Conservation (phyloP, 768 basidiomycete genomes). For the Mycena latifolia region DNA sequence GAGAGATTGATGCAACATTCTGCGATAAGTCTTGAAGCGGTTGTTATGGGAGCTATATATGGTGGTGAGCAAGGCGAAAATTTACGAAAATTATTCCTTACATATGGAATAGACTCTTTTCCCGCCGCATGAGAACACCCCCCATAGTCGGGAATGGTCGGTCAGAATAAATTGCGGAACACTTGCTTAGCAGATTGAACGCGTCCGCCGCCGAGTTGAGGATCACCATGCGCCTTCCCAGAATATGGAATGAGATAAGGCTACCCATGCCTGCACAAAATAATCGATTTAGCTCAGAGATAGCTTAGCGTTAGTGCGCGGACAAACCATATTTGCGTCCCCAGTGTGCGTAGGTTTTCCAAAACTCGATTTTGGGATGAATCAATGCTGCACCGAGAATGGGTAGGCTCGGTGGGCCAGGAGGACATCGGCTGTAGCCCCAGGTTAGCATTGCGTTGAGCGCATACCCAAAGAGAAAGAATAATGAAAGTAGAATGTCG, state of each 20-base stretch:
- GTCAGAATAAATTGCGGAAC: conserved; percentile 34
- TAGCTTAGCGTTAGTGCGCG: not conserved
- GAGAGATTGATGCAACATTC: conserved; percentile 27
- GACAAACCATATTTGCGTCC: conserved; percentile 47
- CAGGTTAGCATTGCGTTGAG: no score
- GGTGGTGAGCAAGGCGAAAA: no score
- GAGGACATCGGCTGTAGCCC: no score
- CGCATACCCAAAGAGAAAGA: no score
- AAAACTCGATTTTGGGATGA: conserved; percentile 36
- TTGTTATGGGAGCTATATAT: conserved; percentile 32
- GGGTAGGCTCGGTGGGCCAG: conserved; percentile 24
- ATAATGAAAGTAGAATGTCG: no score
- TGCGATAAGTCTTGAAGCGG: conserved; percentile 32
- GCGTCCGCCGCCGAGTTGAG: conserved; percentile 43
- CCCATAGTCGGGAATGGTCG: conserved; percentile 39
- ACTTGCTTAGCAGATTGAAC: conserved; percentile 43
- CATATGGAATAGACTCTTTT: conserved; percentile 36
- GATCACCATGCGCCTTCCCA: conserved; percentile 51
- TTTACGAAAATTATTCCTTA: no score
- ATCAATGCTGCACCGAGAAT: conserved; percentile 28
- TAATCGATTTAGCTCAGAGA: no score
- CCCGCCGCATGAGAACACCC: conserved; percentile 7
- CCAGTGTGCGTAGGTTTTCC: conserved; percentile 54
- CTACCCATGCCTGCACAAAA: not conserved
- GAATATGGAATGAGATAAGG: conserved; percentile 41